Base-by-base conservation (phyloP, 805 yeast genomes). In the Yarrowia sp. region DNA sequence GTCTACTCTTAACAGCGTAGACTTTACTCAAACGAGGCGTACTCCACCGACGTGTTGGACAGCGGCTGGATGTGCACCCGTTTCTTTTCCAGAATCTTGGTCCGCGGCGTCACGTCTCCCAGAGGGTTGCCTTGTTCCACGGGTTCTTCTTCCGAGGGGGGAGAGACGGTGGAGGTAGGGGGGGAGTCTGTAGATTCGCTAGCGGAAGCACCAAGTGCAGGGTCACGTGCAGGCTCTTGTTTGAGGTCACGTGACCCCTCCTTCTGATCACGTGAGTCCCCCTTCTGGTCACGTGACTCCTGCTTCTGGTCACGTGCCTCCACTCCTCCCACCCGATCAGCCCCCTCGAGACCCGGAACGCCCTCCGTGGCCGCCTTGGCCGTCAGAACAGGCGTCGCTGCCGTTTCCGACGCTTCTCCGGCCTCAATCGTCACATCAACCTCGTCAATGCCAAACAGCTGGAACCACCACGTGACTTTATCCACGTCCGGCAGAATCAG, bases 381-480 rank as follows among this genome's bases (percentile, higher is more conserved):
- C 3, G 48, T 56, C 5, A 53, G 36, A 7, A 53, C 59, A 15
- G 59, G 59, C 4, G 59, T 56, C 3, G 48, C 63, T 2, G 63
- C 63, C 5, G 48, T 41, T 7, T 26, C 48, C 12, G 16, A n/a
- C 38, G 46, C 38, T 4, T 19, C 63, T 3, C 15, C 35, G 12
- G 26, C 16, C 26, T 14, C 50, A 12, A 16, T 41, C n/a, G 19
- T 19, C 49, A 41, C 65, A 1, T 59, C 65, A 1, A 11, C 22
- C 48, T 63, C 67, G 10, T 46, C 46, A 12, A 63, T 49, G 9
- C 97, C 97, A 75, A 89, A 91, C 35, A 90, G 79, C 73, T 91
- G 96, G 75, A 84, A 86, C 98, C 98, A 93, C 94, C 97, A 94
- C 71, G 85, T 84, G n/a, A 88, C 83, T 58, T 85, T 85, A 22